These are phyloP conservation scores for Ustilago loliicola DNA, from an alignment of 1,284 basidiomycete species.

Conservation along the genomic window DNA sequence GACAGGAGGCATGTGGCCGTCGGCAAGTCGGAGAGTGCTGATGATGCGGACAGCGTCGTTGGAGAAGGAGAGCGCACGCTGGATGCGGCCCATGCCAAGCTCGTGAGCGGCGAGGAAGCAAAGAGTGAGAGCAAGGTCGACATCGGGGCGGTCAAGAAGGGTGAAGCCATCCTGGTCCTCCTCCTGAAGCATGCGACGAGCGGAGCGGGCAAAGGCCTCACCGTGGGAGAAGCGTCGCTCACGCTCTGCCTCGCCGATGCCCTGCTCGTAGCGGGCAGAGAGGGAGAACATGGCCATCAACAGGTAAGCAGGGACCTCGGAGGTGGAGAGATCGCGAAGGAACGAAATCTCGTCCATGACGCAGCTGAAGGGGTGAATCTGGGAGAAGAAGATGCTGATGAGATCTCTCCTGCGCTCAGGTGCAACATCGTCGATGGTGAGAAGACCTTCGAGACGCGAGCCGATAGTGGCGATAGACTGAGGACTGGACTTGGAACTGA, in stretches of 20 bases:
- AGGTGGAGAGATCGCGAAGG: conserved; percentile 71
- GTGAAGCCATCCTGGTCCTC: conserved; percentile 49
- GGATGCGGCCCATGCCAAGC: conserved; percentile 69
- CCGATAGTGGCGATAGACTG: conserved; percentile 26
- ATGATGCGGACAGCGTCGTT: conserved; percentile 48
- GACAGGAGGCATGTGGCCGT: conserved; percentile 32
- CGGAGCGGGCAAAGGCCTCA: conserved; percentile 51
- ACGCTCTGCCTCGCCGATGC: conserved; percentile 42
- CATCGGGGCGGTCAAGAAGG: conserved; percentile 55
- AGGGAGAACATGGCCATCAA: conserved; percentile 72
- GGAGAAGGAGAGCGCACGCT: conserved; percentile 70
- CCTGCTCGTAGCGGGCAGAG: conserved; percentile 70
- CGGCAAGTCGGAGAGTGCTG: conserved; percentile 42
- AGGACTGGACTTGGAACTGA: conserved; percentile 47
- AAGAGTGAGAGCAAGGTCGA: conserved; percentile 71
- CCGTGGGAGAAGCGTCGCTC: conserved; percentile 48
- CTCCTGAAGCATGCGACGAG: conserved; percentile 58
- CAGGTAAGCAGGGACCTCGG: conserved; percentile 71
- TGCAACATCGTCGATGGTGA: conserved; percentile 42
- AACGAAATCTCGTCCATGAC: conserved; percentile 73
- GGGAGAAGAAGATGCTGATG: conserved; percentile 70
- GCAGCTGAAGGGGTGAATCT: conserved; percentile 71
- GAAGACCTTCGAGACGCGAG: conserved; percentile 24
- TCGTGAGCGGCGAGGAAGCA: conserved; percentile 71
- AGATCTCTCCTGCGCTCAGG: conserved; percentile 48